A percentile compares a stretch with the other conserved stretches of the same genome.
Evolutionary conservation across 257 asterid genomes (phyloP).

Genomic region (Nicotiana obtusifolia): DNA sequence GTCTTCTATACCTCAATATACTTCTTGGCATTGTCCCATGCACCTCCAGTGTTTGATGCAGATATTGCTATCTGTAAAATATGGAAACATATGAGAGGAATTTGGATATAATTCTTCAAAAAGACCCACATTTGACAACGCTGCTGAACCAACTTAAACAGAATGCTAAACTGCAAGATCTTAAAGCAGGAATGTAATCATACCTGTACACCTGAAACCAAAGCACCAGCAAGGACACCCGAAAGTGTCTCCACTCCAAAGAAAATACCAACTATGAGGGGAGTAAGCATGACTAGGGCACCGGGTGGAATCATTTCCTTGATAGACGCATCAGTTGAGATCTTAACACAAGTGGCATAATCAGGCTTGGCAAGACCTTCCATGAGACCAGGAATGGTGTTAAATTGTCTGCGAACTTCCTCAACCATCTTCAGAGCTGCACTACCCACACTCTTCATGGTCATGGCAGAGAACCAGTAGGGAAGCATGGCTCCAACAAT

Average conservation of each 20-base stretch:
- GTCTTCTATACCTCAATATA: conserved; percentile 35
- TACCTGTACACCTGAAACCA: conserved; percentile 94
- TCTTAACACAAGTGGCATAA: conserved; percentile 84
- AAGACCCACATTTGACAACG: not conserved
- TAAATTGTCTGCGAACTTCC: conserved; percentile 85
- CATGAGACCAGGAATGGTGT: conserved; percentile 84
- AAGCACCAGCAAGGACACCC: conserved; percentile 88
- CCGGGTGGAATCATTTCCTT: conserved; percentile 97
- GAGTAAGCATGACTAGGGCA: conserved; percentile 92
- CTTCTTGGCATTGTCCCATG: conserved; percentile 52
- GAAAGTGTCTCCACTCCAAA: conserved; percentile 92
- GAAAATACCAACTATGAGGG: conserved; percentile 69
- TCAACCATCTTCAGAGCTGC: conserved; percentile 95
- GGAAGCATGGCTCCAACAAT: conserved; percentile 95
- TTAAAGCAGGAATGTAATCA: not conserved
- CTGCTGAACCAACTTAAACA: not conserved
- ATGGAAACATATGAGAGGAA: not conserved
- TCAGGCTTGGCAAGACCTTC: conserved; percentile 79
- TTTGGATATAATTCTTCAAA: not conserved
- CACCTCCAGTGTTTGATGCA: conserved; percentile 53
- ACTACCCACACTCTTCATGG: conserved; percentile 94
- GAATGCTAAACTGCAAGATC: not conserved
- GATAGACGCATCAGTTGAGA: conserved; percentile 83
- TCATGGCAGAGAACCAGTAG: conserved; percentile 96
- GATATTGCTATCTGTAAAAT: conserved; percentile 37